Evolutionary conservation across 2,329 filamentous ascomycete genomes (phyloP), one percentile per base, ranked within the genome.

Genomic region (Elsinoe necatrix): DNA sequence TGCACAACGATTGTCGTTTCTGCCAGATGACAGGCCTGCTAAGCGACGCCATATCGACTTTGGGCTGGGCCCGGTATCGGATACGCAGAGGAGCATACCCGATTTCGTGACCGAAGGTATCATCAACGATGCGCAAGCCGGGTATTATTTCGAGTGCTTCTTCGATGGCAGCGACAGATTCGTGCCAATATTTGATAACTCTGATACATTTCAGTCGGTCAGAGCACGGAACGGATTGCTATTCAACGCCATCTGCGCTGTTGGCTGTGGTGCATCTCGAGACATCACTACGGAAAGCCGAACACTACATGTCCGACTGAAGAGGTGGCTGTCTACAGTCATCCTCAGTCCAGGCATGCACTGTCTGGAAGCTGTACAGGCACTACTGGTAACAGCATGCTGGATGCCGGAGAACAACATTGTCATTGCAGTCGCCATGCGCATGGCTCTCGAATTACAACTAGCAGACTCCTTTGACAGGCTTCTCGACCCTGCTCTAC

Each of bases 351-450:
- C 27, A 11, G 21, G 18, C 7, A 51, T 37, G 27, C 47, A 51
- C 47, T 34, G 47, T 21, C 47, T 51, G 2, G 47, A 51, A n/a
- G 31, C 47, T 18, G 27, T 51, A 2, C 47, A 51, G 34, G 47
- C 47, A 16, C 47, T 51, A 23, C 47, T 51, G 20, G 47, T 51
- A 9, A 51, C 31, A 37, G 47, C 47, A 12, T 51, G 47, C 27
- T 51, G 47, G 47, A 51, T 31, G 27, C 47, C 27, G 12, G 27
- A 51, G 47, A 31, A 23, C 14, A 34, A 37, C n/a, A 31, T 34
- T 18, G 31, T 51, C 47, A 31, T 35, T 7, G 47, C 47, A 3
- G 31, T 37, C 2, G 47, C 47, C 27, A 27, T 51, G 12, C 20
- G 27, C 1, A 31, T 51, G 47, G 47, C 47, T 3, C 14, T 51